Evolutionary conservation across 2,329 filamentous ascomycete species (phyloP).

Genomic region (Pezicula rhizophila): DNA sequence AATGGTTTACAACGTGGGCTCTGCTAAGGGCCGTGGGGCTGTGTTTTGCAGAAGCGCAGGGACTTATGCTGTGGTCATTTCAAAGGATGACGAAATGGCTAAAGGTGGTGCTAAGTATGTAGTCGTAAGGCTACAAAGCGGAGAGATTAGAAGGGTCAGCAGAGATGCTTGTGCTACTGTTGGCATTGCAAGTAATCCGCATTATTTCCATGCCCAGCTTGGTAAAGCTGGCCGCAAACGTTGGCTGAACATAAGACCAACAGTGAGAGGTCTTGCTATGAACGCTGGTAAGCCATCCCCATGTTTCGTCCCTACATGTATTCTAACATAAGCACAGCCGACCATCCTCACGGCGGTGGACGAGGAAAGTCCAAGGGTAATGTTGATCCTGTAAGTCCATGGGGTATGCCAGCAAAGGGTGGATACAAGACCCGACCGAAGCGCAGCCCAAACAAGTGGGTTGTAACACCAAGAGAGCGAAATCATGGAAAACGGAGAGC

Average conservation of each 20-base stretch:
- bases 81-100: constrained; percentile 74
- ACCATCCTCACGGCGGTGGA: constrained; percentile 98
- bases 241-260: constrained; percentile 91
- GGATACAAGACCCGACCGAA: constrained; percentile 89
- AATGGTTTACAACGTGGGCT: constrained; percentile 83
- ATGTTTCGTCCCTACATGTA: constrained; percentile 9
- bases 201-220: constrained; percentile 83
- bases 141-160: constrained; percentile 83
- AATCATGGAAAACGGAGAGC: constrained; percentile 86
- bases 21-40: constrained; percentile 63
- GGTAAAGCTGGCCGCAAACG: constrained; percentile 92
- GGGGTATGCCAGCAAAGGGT: constrained; percentile 88
- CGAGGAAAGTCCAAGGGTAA: constrained; percentile 99
- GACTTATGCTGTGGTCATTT: constrained; percentile 81
- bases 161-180: constrained; percentile 93
- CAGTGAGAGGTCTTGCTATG: constrained; percentile 96
- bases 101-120: constrained; percentile 69
- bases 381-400: constrained; percentile 87
- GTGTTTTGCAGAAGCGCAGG: constrained; percentile 95
- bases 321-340: constrained; percentile 44
- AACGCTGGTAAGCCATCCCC: constrained; percentile 65
- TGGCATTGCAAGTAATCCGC: constrained; percentile 86
- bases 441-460: constrained; percentile 85
- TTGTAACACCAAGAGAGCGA: constrained; percentile 74
- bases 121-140: constrained; percentile 81